Base-by-base conservation (phyloP, 2,329 filamentous ascomycete species). In the Aspergillus intermedius region DNA sequence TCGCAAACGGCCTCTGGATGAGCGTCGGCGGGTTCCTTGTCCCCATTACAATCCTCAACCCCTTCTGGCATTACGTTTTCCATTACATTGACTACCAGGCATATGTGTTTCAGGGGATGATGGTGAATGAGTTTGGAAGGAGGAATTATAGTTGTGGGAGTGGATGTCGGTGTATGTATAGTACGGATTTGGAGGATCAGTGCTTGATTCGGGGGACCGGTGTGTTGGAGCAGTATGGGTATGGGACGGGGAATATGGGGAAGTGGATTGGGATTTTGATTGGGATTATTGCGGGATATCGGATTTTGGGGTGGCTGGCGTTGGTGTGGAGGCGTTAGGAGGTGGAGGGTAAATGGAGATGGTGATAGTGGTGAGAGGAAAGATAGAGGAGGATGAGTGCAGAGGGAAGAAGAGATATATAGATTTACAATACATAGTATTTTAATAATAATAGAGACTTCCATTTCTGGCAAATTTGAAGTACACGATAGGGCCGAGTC, bases 1-100 rank as follows among this genome's bases (percentile, higher is more conserved):
- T 94, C 61, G 85, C 87, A 19, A 95, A 95, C 67, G 89, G 88
- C 0, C 74, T 95, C 5, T 95, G 88, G 88, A 94, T 94, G 88
- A 83, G 80, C 45, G 87, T 91, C 1, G 82, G 84, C 46, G 89
- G 89, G 0, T 94, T 94, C 71, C 77, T 94, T 66, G 88, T 94
- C 1, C 78, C 81, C 3, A 81, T 84, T 3, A 79, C 74, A 1
- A 79, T 84, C 2, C 76, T 94, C 37, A 94, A 95, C 66, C 80
- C 79, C 2, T 95, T 95, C 58, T 95, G 87, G 82, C 81, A 83
- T 65, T 93, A 94, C 59, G 87, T 87, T 5, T 93, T 93, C 59
- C 86, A 91, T 63, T 94, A 91, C 66, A 91, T 91, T 62, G 87
- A 94, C 64, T 94, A 94, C 61, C 88, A 91, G 64, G 79, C 77